These are phyloP conservation scores for Aspergillus luchuensis DNA, from an alignment of 2,329 filamentous ascomycete species.

Conservation along the genomic window DNA sequence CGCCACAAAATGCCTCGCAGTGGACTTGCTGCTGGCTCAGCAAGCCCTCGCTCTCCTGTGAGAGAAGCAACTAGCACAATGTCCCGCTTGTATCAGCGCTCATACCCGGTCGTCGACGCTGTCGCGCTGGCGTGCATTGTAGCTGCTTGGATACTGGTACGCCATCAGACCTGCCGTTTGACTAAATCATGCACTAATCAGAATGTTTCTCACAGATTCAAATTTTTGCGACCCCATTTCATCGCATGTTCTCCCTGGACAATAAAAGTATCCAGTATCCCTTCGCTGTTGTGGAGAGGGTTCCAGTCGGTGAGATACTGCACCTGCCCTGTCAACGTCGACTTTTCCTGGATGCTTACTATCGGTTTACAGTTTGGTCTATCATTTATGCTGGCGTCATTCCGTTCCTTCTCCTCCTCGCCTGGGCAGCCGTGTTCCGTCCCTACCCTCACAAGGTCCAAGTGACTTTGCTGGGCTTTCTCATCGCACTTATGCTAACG, in stretches of 20 bases:
- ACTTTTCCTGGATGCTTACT: slow-evolving; percentile 4
- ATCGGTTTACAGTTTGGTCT: slow-evolving; percentile 56
- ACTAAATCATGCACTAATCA: neutral
- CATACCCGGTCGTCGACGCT: slow-evolving; percentile 86
- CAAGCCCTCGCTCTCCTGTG: slow-evolving; percentile 26
- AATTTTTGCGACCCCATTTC: slow-evolving; percentile 78
- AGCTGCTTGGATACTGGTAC: slow-evolving; percentile 55
- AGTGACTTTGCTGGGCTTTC: slow-evolving; percentile 78
- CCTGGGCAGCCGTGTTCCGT: slow-evolving; percentile 64
- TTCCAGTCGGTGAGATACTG: slow-evolving; percentile 66
- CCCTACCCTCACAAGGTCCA: slow-evolving; percentile 78
- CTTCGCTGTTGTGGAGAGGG: slow-evolving; percentile 79
- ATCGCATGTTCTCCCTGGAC: slow-evolving; percentile 89
- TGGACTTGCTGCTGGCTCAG: slow-evolving; percentile 28
- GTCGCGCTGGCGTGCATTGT: slow-evolving; percentile 73
- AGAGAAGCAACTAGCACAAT: slow-evolving; percentile 50
- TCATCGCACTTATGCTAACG: slow-evolving; percentile 74
- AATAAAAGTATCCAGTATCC: slow-evolving; percentile 84
- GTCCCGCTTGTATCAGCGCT: slow-evolving; percentile 63
- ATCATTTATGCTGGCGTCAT: slow-evolving; percentile 76
- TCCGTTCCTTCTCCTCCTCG: slow-evolving; percentile 67
- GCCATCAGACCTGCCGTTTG: slow-evolving; percentile 13
- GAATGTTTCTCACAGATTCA: slow-evolving; percentile 53
- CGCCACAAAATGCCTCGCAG: slow-evolving; percentile 31
- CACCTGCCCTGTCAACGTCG: slow-evolving; percentile 17